These are phyloP conservation scores for Biscutella laevigata DNA, from an alignment of 441 rosid species.

Conservation along the genomic window DNA sequence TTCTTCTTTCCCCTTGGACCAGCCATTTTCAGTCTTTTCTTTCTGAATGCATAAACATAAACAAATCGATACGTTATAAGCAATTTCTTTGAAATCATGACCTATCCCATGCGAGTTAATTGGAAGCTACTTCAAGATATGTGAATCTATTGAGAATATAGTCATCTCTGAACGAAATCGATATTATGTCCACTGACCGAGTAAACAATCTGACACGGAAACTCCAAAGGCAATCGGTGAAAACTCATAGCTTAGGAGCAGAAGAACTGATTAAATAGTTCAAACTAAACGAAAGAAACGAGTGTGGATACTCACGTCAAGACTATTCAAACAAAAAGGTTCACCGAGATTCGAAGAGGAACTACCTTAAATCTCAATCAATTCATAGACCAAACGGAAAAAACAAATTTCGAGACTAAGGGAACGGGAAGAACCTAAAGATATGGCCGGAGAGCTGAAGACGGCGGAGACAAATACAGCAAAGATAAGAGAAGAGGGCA, in stretches of 20 bases:
- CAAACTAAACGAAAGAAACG: background rate
- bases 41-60: conserved; percentile 4
- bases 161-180: background rate
- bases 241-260: background rate
- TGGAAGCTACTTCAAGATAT: conserved; percentile 6
- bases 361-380: background rate
- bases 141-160: background rate
- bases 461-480: conserved; percentile 11
- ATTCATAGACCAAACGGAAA: background rate
- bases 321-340: background rate
- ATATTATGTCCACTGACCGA: background rate
- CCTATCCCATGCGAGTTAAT: too few species aligned
- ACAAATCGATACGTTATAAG: background rate
- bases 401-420: background rate
- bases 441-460: conserved; percentile 4
- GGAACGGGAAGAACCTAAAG: conserved; percentile 15
- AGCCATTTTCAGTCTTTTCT: conserved; percentile 6
- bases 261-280: background rate
- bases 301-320: too few species aligned
- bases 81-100: too few species aligned
- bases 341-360: background rate
- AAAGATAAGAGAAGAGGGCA: background rate
- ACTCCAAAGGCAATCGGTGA: background rate
- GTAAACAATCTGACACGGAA: background rate
- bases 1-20: conserved; percentile 24